A percentile compares a stretch with the other conserved stretches of the same genome.
phyloP scores from a whole-genome alignment of 2,329 filamentous ascomycete species.

The Pseudogymnoascus sp. region DNA sequence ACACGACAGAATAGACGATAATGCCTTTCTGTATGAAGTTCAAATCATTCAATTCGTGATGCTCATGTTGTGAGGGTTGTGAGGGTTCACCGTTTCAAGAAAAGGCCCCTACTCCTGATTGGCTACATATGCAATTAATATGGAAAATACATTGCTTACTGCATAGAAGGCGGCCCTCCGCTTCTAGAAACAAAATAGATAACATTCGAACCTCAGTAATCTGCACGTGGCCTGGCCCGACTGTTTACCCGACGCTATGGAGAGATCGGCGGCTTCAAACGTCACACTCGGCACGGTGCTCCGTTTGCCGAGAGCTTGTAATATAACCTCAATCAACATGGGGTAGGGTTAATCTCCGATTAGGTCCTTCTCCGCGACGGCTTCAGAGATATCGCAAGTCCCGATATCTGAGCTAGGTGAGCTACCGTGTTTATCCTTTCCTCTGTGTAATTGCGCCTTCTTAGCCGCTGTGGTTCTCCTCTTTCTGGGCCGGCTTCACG shows the following conservation, averaged over 20 bases:
- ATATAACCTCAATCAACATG: conserved; percentile 6
- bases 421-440: neutral
- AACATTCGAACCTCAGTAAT: neutral
- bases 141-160: conserved; percentile 2
- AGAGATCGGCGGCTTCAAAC: neutral
- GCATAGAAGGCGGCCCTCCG: neutral
- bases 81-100: neutral
- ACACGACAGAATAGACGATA: neutral
- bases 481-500: neutral
- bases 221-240: conserved; percentile 6
- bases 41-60: neutral
- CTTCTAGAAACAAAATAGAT: conserved; percentile 1
- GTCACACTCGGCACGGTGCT: neutral
- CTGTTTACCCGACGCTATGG: conserved; percentile 5
- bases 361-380: neutral
- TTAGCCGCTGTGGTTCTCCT: neutral
- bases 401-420: neutral
- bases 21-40: neutral
- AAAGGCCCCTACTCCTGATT: neutral
- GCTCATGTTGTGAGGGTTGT: neutral
- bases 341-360: conserved; percentile 5
- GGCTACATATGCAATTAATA: neutral
- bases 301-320: conserved; percentile 1
- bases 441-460: neutral
- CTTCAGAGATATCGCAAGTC: neutral